Percentiles rank a stretch among this genome's conserved stretches.
These are phyloP conservation scores for Mucor piriformis DNA, from an alignment of 371 early-diverging fungal species.

Conservation along the genomic window DNA sequence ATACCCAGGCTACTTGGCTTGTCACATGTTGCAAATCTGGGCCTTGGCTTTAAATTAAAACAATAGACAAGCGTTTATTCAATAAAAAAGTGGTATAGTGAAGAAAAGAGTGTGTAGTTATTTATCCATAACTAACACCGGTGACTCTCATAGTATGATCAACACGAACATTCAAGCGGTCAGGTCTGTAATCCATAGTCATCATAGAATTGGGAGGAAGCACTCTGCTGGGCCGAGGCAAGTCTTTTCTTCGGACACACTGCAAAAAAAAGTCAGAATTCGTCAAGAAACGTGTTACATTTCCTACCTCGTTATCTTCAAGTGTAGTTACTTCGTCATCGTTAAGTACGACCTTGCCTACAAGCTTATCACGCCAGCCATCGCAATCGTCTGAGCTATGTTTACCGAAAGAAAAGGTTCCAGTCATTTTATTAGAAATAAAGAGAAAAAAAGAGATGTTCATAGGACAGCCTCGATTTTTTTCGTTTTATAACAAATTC, in stretches of 20 bases:
- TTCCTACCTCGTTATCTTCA: slow-evolving; percentile 30
- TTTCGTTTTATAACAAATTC: neutral
- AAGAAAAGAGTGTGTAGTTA: too few species aligned
- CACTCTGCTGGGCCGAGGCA: slow-evolving; percentile 35
- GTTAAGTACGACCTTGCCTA: slow-evolving; percentile 39
- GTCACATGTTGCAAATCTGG: too few species aligned
- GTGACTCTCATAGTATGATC: slow-evolving; percentile 30
- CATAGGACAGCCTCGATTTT: too few species aligned
- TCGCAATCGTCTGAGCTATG: slow-evolving; percentile 23
- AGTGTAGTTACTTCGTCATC: slow-evolving; percentile 33
- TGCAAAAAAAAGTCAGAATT: slow-evolving; percentile 1
- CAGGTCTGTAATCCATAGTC: slow-evolving; percentile 46
- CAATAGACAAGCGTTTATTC: too few species aligned
- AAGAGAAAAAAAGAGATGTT: neutral
- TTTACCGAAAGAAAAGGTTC: neutral
- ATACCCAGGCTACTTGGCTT: too few species aligned
- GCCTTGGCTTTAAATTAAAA: too few species aligned
- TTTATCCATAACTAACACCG: slow-evolving; percentile 41
- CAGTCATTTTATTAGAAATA: neutral
- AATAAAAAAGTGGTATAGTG: neutral
- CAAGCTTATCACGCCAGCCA: slow-evolving; percentile 39
- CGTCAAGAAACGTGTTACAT: neutral
- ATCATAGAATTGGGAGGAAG: slow-evolving; percentile 26
- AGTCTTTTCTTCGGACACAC: slow-evolving; percentile 36
- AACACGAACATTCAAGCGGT: slow-evolving; percentile 42